Evolutionary conservation across 495 filamentous ascomycete species (phyloP).

Genomic region (Lasiosphaeriaceae sp.): DNA sequence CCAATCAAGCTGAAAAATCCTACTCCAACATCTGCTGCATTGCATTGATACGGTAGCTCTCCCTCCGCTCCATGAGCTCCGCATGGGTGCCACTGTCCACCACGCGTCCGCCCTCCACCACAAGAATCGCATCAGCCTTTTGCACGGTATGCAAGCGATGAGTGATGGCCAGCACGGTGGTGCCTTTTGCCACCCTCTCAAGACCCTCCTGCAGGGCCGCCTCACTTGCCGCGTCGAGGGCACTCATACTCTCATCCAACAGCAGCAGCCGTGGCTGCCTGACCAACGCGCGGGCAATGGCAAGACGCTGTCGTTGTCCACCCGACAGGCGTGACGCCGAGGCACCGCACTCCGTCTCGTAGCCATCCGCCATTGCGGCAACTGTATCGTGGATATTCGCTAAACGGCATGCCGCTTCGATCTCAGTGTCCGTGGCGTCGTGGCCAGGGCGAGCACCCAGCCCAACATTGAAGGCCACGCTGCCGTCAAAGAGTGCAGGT

Average conservation of each 20-base stretch:
- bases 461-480: conserved; percentile 54
- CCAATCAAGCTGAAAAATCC: background rate
- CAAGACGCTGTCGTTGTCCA: conserved; percentile 63
- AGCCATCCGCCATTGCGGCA: conserved; percentile 53
- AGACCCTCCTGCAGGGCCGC: conserved; percentile 66
- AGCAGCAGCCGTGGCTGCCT: conserved; percentile 78
- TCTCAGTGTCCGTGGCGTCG: conserved; percentile 44
- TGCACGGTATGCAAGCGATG: conserved; percentile 73
- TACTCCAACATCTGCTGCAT: conserved; percentile 36
- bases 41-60: conserved; percentile 56
- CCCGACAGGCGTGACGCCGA: conserved; percentile 48
- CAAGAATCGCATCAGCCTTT: conserved; percentile 71
- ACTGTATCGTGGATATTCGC: conserved; percentile 61
- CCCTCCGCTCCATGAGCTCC: conserved; percentile 57
- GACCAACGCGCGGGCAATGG: conserved; percentile 74
- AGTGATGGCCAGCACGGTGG: conserved; percentile 80
- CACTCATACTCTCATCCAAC: conserved; percentile 80
- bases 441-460: conserved; percentile 44
- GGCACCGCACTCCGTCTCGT: conserved; percentile 56
- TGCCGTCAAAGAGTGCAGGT: conserved; percentile 47
- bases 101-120: conserved; percentile 64
- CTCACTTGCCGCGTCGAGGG: conserved; percentile 72
- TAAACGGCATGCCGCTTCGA: conserved; percentile 53
- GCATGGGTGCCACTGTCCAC: conserved; percentile 66
- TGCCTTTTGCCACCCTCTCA: conserved; percentile 62